A percentile compares a stretch with the other conserved stretches of the same genome.
These are phyloP conservation scores for Mediolabrus comicus DNA, from an alignment of 108 stramenopile species.

Conservation along the genomic window DNA sequence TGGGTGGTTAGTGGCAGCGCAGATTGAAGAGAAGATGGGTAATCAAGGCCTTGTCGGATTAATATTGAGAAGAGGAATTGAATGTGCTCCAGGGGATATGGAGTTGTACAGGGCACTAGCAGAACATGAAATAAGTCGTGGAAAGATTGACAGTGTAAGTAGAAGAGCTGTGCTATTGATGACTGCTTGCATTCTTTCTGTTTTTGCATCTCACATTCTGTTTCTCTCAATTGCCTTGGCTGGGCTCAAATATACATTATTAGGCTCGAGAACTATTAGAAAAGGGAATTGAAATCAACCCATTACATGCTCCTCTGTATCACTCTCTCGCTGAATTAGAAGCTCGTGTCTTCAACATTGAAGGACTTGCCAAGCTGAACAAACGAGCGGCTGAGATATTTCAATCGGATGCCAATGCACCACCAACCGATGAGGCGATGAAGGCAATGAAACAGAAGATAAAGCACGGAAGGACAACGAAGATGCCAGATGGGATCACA, in stretches of 20 bases:
- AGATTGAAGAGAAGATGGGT: slow-evolving; percentile 55
- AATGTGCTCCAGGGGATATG: slow-evolving; percentile 67
- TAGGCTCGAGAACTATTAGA: slow-evolving; percentile 72
- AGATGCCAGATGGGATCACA: slow-evolving; percentile 42
- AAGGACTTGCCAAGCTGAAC: slow-evolving; percentile 77
- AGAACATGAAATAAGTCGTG: slow-evolving; percentile 51
- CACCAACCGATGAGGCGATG: slow-evolving; percentile 42
- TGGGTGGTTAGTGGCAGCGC: slow-evolving; percentile 75
- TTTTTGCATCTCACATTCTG: not conserved
- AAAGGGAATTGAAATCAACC: slow-evolving; percentile 77
- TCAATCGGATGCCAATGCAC: slow-evolving; percentile 56
- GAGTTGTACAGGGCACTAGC: slow-evolving; percentile 70
- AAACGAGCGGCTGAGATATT: slow-evolving; percentile 70
- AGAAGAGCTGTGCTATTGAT: not conserved
- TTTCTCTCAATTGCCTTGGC: not conserved
- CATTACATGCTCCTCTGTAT: slow-evolving; percentile 76
- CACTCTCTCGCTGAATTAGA: slow-evolving; percentile 87
- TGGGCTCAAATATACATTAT: not conserved
- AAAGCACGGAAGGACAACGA: slow-evolving; percentile 24
- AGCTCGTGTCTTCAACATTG: slow-evolving; percentile 79
- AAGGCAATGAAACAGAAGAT: slow-evolving; percentile 50
- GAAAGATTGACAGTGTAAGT: slow-evolving; percentile 62
- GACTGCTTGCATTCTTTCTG: not conserved
- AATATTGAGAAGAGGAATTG: slow-evolving; percentile 72
- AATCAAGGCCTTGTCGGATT: slow-evolving; percentile 65